These are phyloP conservation scores for Solanum sejunctum DNA, from an alignment of 257 asterid species.

Conservation along the genomic window DNA sequence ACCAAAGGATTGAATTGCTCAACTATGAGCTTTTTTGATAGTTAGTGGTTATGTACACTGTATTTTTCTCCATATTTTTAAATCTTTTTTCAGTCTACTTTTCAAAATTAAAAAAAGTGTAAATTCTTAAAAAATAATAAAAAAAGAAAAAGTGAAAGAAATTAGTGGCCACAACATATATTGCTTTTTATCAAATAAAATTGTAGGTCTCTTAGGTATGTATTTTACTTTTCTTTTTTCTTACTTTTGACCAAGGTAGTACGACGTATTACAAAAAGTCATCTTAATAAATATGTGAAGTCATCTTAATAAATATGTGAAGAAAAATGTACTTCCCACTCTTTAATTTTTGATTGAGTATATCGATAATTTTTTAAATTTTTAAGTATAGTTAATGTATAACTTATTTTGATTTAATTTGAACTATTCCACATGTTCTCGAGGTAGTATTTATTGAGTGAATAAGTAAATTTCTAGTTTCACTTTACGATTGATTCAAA, in stretches of 20 bases:
- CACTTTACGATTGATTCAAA: background rate
- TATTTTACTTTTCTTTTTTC: background rate
- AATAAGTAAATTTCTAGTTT: background rate
- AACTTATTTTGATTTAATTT: background rate
- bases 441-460: background rate
- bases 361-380: background rate
- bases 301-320: background rate
- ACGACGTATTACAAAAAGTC: background rate
- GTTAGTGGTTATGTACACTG: background rate
- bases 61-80: background rate
- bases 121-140: background rate
- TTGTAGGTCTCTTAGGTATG: background rate
- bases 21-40: background rate
- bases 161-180: background rate
- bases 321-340: background rate
- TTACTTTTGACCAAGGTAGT: background rate
- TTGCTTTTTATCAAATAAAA: background rate
- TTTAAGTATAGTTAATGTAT: background rate
- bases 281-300: background rate
- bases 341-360: background rate
- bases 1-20: background rate
- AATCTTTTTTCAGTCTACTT: background rate
- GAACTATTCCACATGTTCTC: background rate
- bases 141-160: background rate
- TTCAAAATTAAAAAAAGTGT: background rate